Base-by-base conservation (phyloP, 2,329 filamentous ascomycete genomes). In the Alternaria incomplexa region DNA sequence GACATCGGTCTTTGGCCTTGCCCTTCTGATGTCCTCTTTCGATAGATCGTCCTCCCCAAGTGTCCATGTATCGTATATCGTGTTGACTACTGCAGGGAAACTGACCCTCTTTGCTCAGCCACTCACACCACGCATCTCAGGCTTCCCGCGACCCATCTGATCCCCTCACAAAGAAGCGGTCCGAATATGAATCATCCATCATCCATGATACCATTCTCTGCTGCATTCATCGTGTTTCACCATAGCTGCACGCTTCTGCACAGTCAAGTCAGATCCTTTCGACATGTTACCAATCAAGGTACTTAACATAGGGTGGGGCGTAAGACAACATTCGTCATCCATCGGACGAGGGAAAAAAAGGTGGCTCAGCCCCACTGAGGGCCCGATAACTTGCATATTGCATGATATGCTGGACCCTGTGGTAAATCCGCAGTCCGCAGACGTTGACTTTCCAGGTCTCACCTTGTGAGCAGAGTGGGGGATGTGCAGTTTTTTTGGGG, bases 321-420 rank as follows among this genome's bases (percentile, higher is more conserved):
- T 40, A 40, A 40, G 36, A 40, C 36, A 40, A 40, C 36, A 40
- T 40, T 40, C 36, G 36, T 40, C 36, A 40, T 40, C 36, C n/a
- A 40, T 40, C 36, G 36, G 36, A 40, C 36, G 36, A 40, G 36
- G 36, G 36, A 40, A 17, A 40, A 40, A 40, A 40, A 40, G 36
- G 36, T 40, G 36, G 36, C 36, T 40, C 36, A 40, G 28, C 48
- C 48, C 48, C 48, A 40, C 48, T 23, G 48, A 12, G 48, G 30
- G 48, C 20, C 48, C 48, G 48, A 52, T 52, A 52, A 23, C 48
- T 52, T 40, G 48, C 48, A 52, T 52, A 12, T 52, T 30, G 43
- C 48, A 52, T 52, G 48, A 23, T 51, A 40, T 52, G 48, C 48
- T 52, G 48, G 48, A 52, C 48, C 48, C 48, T 52, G 48, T 52